Evolutionary conservation across 176 grass and related monocot species (phyloP), one percentile per base, ranked within the genome.

Genomic region (Otatea glauca): DNA sequence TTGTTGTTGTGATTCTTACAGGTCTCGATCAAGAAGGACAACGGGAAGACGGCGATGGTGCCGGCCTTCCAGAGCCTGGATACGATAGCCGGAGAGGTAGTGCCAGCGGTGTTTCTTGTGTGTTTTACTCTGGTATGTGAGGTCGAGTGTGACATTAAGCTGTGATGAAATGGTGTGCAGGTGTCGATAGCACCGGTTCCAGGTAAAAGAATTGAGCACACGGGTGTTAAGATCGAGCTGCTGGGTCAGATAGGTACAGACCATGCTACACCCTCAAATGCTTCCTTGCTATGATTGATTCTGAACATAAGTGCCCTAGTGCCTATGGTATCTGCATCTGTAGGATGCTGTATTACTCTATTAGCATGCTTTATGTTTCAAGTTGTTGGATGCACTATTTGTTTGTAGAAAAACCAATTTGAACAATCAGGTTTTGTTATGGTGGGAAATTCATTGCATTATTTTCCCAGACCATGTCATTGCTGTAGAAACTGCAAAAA

Each of bases 121-220:
- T 75, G 61, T 15, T 85, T 56, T 51, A 5, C 51, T 78, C 69
- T 65, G 3, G 74, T 42, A 5, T 83, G 32, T 78, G 68, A 35
- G 4, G 2, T 69, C 15, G 47, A 78, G 18, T 78, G 38, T 77
- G 56, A 21, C 14, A 70, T 78, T 15, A 14, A n/a, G n/a, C 47
- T 18, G 38, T 73, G 51, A 49, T 76, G 37, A 64, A 69, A 65
- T 82, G 37, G 6, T 85, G 53, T 89, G 44, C 84, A 95, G 96
- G 96, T 98, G 55, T 88, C 79, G 2, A 90, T 98, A 51, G 96
- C 94, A 11, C 96, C 93, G 6, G 44, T 95, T 54, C 96, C 88
- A 12, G 96, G 96, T 64, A 98, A 98, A 86, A 92, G 88, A 88
- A 81, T 93, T 2, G 91, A 98, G 80, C 96, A 98, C 58, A 93